Evolutionary conservation across 192 early-diverging fungal species (phyloP), one percentile per base, ranked within the genome.

Genomic region (Coemansia sp.): DNA sequence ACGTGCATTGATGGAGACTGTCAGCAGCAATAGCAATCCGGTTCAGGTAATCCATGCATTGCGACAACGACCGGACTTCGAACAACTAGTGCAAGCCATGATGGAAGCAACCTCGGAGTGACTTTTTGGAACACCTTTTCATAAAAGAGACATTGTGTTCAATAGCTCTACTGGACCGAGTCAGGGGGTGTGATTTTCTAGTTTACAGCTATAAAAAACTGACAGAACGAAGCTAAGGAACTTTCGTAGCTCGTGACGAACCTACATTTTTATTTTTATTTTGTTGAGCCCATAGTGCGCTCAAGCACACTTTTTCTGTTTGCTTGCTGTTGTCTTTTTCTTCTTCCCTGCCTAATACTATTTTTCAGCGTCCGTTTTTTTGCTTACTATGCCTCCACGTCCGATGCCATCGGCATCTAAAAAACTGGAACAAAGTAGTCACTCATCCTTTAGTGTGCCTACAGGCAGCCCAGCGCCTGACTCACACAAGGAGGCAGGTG

Each of bases 41-140:
- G 50, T 60, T 3, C 66, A 69, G 52, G 59, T 67, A 11, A 63
- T 77, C 28, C 74, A 67, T 38, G 34, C 48, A 18, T 37, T 70
- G 53, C 66, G 74, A 15, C 74, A 70, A 40, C 66, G 58, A 15
- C 23, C 74, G 1, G 74, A 66, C 12, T 77, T 77, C 18, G 74
- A 77, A 44, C 40, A 47, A 23, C 60, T 77, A 9, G 74, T 39
- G 14, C 74, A 66, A 44, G 74, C 62, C 34, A 56, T 77, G 28
- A 53, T 76, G 20, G 37, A 47, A 6, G 66, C 73, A 3, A 70
- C 74, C 18, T 18, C 32, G 7, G 32, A 34, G 32, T 34, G 32
- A 34, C 32, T 34, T 34, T 42, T 26, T 26, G 23, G 15, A 42
- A 15, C 40, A 16, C 40, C 40, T 42, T 14, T 5, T 16, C 3